Percentiles rank a stretch among this genome's conserved stretches.
phyloP scores from a whole-genome alignment of 805 yeast species.

The Lipomyces oligophaga region DNA sequence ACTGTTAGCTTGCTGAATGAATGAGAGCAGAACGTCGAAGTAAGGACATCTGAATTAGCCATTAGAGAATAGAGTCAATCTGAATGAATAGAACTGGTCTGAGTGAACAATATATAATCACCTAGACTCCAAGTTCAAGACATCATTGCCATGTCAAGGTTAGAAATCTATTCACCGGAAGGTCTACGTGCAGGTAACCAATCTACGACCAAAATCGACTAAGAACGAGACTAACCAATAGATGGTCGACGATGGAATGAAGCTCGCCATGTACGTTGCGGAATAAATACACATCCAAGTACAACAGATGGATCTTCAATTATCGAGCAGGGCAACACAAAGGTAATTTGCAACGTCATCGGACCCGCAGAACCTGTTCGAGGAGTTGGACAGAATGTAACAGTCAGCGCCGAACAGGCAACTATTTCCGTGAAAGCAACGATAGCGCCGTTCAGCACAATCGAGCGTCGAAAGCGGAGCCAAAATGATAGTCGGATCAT shows the following conservation, averaged over 20 bases:
- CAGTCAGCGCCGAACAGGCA: conserved; percentile 47
- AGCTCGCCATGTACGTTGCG: conserved; percentile 73
- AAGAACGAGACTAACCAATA: not conserved
- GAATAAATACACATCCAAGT: conserved; percentile 78
- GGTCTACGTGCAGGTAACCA: conserved; percentile 62
- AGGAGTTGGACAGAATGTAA: conserved; percentile 1
- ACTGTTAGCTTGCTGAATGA: no score
- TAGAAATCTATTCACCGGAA: conserved; percentile 91
- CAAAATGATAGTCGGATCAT: conserved; percentile 52
- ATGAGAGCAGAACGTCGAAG: no score
- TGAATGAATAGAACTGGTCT: no score
- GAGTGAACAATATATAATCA: not conserved
- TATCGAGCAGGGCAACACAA: conserved; percentile 88
- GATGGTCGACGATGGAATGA: conserved; percentile 98
- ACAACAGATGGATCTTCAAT: conserved; percentile 90
- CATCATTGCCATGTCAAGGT: no score
- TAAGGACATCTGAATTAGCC: no score
- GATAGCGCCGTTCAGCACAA: conserved; percentile 76
- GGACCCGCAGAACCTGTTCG: conserved; percentile 87
- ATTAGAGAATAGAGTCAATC: no score
- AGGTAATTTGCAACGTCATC: conserved; percentile 74
- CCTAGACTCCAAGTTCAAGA: not conserved
- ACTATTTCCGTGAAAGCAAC: conserved; percentile 60
- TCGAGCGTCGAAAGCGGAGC: conserved; percentile 65
- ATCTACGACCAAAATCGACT: not conserved